Base-by-base conservation (phyloP, 116 monocot genomes). In the Iris pallida region DNA sequence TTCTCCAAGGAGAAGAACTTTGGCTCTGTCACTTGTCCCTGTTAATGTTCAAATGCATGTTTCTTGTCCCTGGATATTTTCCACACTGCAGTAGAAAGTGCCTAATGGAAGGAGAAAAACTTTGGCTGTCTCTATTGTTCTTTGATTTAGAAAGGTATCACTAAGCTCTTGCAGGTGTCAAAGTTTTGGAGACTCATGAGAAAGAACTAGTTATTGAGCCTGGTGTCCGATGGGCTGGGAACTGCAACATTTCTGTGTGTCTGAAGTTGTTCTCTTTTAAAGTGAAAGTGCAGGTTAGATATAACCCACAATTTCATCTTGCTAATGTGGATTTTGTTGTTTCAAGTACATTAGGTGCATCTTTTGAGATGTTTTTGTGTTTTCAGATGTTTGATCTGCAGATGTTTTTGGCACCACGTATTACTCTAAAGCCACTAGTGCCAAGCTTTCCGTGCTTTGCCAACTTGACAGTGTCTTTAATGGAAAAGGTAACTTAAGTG, bases 391-490 rank as follows among this genome's bases (percentile, higher is more conserved):
- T 80, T 20, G 88, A 91, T 75, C 72, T 91, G 20, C 86, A 91
- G 73, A 63, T 91, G 70, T 82, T 75, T 64, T 61, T 84, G 63
- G 42, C 76, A 52, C 88, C 86, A 57, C 91, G 95, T 47, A 48
- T 95, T 8, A 91, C 88, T 49, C 68, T 95, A 57, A 95, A 95
- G 64, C 92, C 95, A 0, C 85, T 95, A 47, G 89, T 95, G 8
- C 89, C 95, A 65, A 86, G 86, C 64, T 89, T 95, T 77, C 95
- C 95, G 54, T 95, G 95, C 66, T 95, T 95, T 75, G 81, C 86
- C 60, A 91, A 75, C 7, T 48, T 95, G 53, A 55, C 8, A 47
- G 64, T 91, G 11, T 91, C 91, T 18, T 75, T 95, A 40, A 82
- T 86, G 74, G 92, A 95, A 44, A 91, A 95, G 88, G 95, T 91